These are phyloP conservation scores for Cyclostephanos tholiformis DNA, from an alignment of 108 stramenopile genomes.

Conservation along the genomic window DNA sequence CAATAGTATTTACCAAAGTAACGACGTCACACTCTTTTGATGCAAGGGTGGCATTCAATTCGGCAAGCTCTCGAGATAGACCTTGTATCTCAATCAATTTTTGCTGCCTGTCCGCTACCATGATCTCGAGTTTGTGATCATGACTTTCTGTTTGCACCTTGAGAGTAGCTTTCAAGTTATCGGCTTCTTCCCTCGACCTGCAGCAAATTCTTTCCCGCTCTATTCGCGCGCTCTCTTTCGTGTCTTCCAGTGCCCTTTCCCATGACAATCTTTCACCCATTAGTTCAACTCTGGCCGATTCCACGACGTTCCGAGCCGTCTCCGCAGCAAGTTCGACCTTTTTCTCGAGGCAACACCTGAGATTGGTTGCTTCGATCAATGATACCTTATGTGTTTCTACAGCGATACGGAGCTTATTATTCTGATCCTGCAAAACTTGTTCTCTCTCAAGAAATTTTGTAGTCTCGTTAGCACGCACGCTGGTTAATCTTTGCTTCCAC, in stretches of 20 bases:
- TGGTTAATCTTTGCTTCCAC: constrained; percentile 8
- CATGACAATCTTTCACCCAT: constrained; percentile 29
- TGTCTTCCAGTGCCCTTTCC: constrained; percentile 37
- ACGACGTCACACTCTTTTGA: constrained; percentile 17
- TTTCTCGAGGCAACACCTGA: constrained; percentile 2
- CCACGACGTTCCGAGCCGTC: constrained; percentile 12
- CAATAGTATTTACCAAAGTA: not conserved
- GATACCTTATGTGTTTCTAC: not conserved
- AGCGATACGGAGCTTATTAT: constrained; percentile 2
- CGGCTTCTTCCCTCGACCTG: constrained; percentile 21
- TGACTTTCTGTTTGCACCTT: constrained; percentile 21
- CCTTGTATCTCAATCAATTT: constrained; percentile 29
- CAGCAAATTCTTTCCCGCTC: constrained; percentile 21
- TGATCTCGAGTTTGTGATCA: constrained; percentile 13
- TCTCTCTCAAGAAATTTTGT: constrained; percentile 15
- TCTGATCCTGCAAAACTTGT: constrained; percentile 8
- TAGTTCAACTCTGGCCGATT: not conserved
- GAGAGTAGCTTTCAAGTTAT: constrained; percentile 24
- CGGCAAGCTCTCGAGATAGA: constrained; percentile 7
- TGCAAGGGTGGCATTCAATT: constrained; percentile 11
- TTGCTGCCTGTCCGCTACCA: constrained; percentile 15
- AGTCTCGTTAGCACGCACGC: constrained; percentile 8
- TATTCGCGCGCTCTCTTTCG: constrained; percentile 21
- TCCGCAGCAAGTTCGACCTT: constrained; percentile 7
- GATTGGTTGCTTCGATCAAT: constrained; percentile 5